Evolutionary conservation across 2,329 filamentous ascomycete species (phyloP).

Genomic region (Xylaria sp.): DNA sequence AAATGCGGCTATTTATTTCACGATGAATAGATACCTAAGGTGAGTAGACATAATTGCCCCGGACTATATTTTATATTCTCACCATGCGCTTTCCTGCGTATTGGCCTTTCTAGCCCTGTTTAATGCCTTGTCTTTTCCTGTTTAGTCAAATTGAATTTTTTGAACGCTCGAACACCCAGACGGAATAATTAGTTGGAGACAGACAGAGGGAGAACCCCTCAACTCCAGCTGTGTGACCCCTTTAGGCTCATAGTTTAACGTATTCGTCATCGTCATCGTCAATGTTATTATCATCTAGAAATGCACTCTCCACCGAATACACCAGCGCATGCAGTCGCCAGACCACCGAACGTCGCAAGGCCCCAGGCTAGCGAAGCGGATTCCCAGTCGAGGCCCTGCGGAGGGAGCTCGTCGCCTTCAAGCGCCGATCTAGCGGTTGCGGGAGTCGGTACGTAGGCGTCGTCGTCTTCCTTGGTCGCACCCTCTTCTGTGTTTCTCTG

Average conservation of each 20-base stretch:
- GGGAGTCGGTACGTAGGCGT: conserved; percentile 54
- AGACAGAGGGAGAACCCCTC: background rate
- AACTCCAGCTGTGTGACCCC: background rate
- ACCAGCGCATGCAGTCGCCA: conserved; percentile 58
- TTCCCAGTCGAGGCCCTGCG: conserved; percentile 59
- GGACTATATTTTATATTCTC: background rate
- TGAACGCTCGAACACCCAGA: background rate
- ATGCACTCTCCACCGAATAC: conserved; percentile 61
- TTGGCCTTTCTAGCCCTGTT: background rate
- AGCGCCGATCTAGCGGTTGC: conserved; percentile 46
- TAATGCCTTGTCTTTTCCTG: background rate
- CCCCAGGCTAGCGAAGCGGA: conserved; percentile 60
- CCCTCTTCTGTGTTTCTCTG: conserved; percentile 42
- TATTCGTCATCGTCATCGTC: background rate
- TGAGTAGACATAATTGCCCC: background rate
- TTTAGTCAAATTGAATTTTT: background rate
- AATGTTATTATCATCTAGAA: conserved; percentile 48
- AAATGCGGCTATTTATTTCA: background rate
- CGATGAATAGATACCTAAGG: background rate
- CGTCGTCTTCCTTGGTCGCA: conserved; percentile 4
- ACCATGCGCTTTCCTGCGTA: background rate
- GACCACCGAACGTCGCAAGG: conserved; percentile 56
- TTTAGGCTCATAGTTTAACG: background rate
- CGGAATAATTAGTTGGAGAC: background rate
- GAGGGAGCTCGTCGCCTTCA: conserved; percentile 56